phyloP scores from a whole-genome alignment of 2,329 filamentous ascomycete genomes.

The Tolypocladium album region DNA sequence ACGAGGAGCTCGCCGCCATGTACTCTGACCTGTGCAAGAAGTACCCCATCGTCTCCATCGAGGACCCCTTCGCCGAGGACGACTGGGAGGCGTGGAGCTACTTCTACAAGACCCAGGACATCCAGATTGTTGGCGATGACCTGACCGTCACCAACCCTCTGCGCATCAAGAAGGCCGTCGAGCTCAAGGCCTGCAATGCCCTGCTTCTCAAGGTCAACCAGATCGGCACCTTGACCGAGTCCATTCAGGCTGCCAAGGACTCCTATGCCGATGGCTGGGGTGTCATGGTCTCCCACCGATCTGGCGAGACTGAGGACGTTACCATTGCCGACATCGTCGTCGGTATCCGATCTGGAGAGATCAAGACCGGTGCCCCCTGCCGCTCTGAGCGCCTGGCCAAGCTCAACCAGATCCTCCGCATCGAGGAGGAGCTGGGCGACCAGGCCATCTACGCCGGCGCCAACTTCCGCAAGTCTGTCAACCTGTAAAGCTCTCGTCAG shows the following conservation, averaged over 20 bases:
- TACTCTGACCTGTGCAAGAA: conserved; percentile 84
- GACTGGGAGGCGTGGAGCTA: conserved; percentile 99
- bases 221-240: conserved; percentile 97
- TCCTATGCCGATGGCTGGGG: conserved; percentile 93
- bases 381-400: conserved; percentile 98
- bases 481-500: conserved; percentile 49
- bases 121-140: conserved; percentile 98
- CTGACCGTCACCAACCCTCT: conserved; percentile 98
- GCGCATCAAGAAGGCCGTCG: conserved; percentile 99
- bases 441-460: conserved; percentile 85
- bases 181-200: conserved; percentile 97
- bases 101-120: conserved; percentile 98
- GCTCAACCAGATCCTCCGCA: conserved; percentile 99
- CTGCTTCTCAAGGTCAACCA: conserved; percentile 99
- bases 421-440: conserved; percentile 95
- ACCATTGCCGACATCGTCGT: conserved; percentile 98
- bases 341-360: conserved; percentile 91
- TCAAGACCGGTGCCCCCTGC: conserved; percentile 96
- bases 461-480: conserved; percentile 86
- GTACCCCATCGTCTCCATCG: conserved; percentile 98
- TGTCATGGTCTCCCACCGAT: conserved; percentile 99
- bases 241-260: conserved; percentile 98
- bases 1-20: conserved; percentile 88
- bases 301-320: conserved; percentile 98
- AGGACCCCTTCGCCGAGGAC: conserved; percentile 98